These are phyloP conservation scores for Leptodermis oblonga DNA, from an alignment of 257 asterid species.

Conservation along the genomic window DNA sequence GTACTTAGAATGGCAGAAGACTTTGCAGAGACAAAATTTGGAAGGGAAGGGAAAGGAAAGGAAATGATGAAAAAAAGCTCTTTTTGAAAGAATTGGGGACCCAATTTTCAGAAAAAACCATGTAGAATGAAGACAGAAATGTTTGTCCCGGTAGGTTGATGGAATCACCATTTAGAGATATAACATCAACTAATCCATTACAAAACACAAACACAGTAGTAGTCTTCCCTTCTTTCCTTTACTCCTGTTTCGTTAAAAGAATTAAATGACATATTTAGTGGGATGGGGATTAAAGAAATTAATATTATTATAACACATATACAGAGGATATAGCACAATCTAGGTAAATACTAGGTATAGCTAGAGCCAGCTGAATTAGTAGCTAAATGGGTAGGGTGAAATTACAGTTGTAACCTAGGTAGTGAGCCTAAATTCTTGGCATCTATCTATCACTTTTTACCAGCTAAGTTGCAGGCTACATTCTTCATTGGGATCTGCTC, in stretches of 20 bases:
- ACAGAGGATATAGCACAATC: neutral
- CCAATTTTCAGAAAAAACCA: constrained; percentile 22
- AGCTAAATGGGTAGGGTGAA: neutral
- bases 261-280: too few species aligned
- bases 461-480: constrained; percentile 17
- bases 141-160: constrained; percentile 7
- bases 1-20: constrained; percentile 14
- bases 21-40: constrained; percentile 22
- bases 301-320: too few species aligned
- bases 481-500: constrained; percentile 16
- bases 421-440: neutral
- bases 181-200: constrained; percentile 14
- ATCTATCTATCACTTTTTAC: neutral
- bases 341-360: neutral
- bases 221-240: too few species aligned
- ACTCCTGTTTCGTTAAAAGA: too few species aligned
- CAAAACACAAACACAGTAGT: neutral
- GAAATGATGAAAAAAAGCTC: too few species aligned
- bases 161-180: neutral
- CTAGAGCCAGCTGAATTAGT: neutral
- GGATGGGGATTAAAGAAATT: too few species aligned
- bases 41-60: too few species aligned
- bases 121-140: constrained; percentile 20
- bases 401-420: neutral
- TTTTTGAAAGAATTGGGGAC: constrained; percentile 11